These are phyloP conservation scores for Gaeumannomyces sp. DNA, from an alignment of 2,329 filamentous ascomycete species.

Conservation along the genomic window DNA sequence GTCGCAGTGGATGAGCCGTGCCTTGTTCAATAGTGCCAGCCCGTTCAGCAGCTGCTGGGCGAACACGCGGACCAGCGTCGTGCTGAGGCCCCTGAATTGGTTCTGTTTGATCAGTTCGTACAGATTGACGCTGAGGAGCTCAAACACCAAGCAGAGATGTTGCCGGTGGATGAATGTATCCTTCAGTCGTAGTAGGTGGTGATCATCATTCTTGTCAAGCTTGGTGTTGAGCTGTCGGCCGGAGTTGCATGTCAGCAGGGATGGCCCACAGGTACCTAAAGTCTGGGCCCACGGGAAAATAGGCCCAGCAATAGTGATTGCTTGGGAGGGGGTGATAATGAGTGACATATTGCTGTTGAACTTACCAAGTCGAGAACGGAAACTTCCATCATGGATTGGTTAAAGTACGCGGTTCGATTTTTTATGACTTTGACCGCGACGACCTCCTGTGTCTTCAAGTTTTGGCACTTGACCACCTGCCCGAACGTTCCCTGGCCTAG, in stretches of 20 bases:
- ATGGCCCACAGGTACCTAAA: background rate
- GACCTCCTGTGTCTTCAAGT: slow-evolving; percentile 95
- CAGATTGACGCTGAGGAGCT: slow-evolving; percentile 91
- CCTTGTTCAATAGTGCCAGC: slow-evolving; percentile 87
- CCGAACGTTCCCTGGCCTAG: slow-evolving; percentile 96
- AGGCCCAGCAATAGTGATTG: background rate
- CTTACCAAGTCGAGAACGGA: slow-evolving; percentile 89
- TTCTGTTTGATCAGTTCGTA: slow-evolving; percentile 99
- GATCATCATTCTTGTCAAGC: slow-evolving; percentile 98
- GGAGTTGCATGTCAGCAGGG: background rate
- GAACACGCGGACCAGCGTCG: slow-evolving; percentile 93
- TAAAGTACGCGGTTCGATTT: slow-evolving; percentile 98
- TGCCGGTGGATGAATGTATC: slow-evolving; percentile 98
- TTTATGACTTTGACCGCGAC: slow-evolving; percentile 99
- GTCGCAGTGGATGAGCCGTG: slow-evolving; percentile 94
- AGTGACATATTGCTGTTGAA: background rate
- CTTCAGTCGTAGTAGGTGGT: slow-evolving; percentile 88
- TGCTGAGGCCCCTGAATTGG: slow-evolving; percentile 94
- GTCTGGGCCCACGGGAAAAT: background rate
- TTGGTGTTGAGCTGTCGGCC: slow-evolving; percentile 78
- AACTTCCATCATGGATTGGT: slow-evolving; percentile 99
- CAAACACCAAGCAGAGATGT: slow-evolving; percentile 93
- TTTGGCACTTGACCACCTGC: slow-evolving; percentile 98
- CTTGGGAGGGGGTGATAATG: background rate
- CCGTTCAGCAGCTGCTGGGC: slow-evolving; percentile 94